Percentiles rank a stretch among this genome's conserved stretches.
These are phyloP conservation scores for Knoxdaviesia capensis DNA, from an alignment of 2,329 filamentous ascomycete species.

Conservation along the genomic window DNA sequence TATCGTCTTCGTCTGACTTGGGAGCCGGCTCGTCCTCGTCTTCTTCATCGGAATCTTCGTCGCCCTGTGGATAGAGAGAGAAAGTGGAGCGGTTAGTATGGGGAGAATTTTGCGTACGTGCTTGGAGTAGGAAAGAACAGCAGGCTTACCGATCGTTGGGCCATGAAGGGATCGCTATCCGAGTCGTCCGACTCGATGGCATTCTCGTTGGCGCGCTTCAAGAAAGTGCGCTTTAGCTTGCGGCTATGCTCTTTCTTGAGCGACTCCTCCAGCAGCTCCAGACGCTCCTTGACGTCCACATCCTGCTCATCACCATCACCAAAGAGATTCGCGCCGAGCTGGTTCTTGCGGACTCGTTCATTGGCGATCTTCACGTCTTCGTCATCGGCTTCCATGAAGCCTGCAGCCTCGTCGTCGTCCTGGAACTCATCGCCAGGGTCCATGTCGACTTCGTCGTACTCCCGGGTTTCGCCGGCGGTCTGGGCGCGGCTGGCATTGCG, in stretches of 20 bases:
- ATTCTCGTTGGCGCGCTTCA: slow-evolving; percentile 68
- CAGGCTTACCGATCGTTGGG: slow-evolving; percentile 13
- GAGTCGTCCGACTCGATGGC: slow-evolving; percentile 59
- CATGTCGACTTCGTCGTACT: slow-evolving; percentile 50
- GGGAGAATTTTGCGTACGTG: neutral
- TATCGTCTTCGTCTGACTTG: slow-evolving; percentile 28
- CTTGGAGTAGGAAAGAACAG: neutral
- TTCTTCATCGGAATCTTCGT: slow-evolving; percentile 16
- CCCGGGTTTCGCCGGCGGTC: slow-evolving; percentile 12
- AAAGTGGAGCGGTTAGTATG: neutral
- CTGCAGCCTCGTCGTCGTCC: slow-evolving; percentile 65
- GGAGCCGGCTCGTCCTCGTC: slow-evolving; percentile 13
- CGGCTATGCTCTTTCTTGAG: slow-evolving; percentile 54
- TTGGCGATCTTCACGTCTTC: slow-evolving; percentile 59
- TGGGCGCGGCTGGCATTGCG: slow-evolving; percentile 1
- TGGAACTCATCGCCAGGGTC: slow-evolving; percentile 54
- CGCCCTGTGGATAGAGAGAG: slow-evolving; percentile 6
- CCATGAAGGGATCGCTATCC: slow-evolving; percentile 19
- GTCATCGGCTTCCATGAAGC: slow-evolving; percentile 60
- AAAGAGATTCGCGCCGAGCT: slow-evolving; percentile 75
- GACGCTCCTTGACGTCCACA: slow-evolving; percentile 54
- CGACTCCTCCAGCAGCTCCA: slow-evolving; percentile 47
- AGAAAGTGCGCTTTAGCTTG: slow-evolving; percentile 57
- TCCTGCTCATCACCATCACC: slow-evolving; percentile 47
- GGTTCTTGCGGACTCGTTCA: slow-evolving; percentile 55